A percentile compares a stretch with the other conserved stretches of the same genome.
Conservation (phyloP, 257 asterid species). For the Jacaranda copaia region DNA sequence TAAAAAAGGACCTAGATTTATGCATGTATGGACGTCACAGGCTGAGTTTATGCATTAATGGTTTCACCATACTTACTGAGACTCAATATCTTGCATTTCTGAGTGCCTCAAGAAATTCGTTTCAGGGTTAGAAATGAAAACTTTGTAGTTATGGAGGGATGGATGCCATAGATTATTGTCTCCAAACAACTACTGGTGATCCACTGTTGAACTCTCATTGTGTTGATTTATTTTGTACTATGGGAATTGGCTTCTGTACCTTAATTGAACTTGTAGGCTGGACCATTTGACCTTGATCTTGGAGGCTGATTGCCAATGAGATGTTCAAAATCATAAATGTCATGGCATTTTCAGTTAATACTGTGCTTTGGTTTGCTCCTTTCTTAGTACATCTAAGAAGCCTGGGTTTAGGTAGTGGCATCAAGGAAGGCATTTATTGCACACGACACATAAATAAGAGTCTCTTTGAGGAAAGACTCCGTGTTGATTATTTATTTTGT, state of each 20-base stretch:
- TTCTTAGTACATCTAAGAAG: slow-evolving; percentile 13
- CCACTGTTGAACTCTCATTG: neutral
- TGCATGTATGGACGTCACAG: no score
- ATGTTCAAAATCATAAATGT: slow-evolving; percentile 2
- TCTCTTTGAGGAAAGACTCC: slow-evolving; percentile 1
- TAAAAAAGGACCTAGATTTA: no score
- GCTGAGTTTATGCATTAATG: no score
- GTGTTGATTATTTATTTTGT: neutral
- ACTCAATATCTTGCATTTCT: no score
- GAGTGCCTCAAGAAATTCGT: no score
- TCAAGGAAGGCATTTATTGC: slow-evolving; percentile 13
- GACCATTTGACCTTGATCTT: neutral
- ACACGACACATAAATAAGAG: neutral
- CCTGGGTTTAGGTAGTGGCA: neutral
- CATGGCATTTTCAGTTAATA: neutral
- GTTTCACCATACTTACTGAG: no score
- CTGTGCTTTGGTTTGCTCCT: neutral
- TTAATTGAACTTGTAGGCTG: neutral
- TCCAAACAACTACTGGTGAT: neutral
- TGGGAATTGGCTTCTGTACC: slow-evolving; percentile 12
- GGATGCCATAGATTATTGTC: no score
- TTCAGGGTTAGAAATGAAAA: no score
- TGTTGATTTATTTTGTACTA: neutral
- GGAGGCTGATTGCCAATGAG: neutral
- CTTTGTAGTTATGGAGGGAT: no score